Base-by-base conservation (phyloP, 169 alveolate species). In the Plasmodium gonderi region DNA sequence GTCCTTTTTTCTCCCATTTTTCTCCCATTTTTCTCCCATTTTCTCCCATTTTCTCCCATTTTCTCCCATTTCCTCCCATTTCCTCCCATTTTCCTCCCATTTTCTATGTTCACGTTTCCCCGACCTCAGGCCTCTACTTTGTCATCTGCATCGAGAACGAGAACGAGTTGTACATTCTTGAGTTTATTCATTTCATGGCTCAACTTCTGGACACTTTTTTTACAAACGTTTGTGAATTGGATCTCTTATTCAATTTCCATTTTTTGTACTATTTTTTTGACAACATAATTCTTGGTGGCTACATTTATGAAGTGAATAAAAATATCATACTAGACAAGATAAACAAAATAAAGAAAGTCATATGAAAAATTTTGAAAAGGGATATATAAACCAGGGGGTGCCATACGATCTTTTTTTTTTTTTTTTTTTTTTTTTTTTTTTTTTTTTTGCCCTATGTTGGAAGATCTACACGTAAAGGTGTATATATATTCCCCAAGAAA, bases 141-240 rank as follows among this genome's bases (percentile, higher is more conserved):
- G 97, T 97, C n/a, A 96, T 98, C 0, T 96, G 97, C 64, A 96
- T 97, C 38, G 98, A 97, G 79, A 98, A 97, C 42, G 99, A 98
- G 42, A 98, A 98, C 83, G 99, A 98, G 91, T 94, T 98, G 14
- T 91, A 92, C 60, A 93, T 97, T 17, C 94, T 97, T 20, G 99
- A 98, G 85, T 91, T 97, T 45, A 97, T 98, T 74, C 99, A 97
- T 80, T 98, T 96, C 78, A 97, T 95, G 92, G 99, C 98, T 4
- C 99, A 98, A 93, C 95, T 96, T 0, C 93, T 97, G 31, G 99
- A 98, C 90, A 95, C 98, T 75, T 97, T 97, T 81, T 98, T 98
- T 89, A 98, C 98, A 8, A 97, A 97, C 89, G 99, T 98, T 5
- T 98, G 99, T 87, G 99, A 98, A 91, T 91, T 97, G 80, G 99